These are phyloP conservation scores for Schizochytrium sp. DNA, from an alignment of 108 stramenopile genomes.

Conservation along the genomic window DNA sequence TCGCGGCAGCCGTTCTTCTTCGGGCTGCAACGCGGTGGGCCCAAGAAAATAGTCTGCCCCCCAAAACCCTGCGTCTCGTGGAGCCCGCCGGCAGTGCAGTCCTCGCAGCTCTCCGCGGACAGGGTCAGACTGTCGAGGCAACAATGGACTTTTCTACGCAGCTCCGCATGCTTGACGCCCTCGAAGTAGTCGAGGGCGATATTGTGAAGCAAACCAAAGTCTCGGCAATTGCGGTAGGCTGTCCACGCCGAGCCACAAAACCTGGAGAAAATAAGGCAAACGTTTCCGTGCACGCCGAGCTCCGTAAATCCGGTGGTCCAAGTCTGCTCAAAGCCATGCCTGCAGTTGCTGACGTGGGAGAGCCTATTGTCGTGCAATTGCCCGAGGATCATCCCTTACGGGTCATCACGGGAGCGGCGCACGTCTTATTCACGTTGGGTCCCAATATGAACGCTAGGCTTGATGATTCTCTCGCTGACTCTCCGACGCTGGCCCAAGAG, in stretches of 20 bases:
- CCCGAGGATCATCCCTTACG: not conserved
- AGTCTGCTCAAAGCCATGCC: too few species aligned
- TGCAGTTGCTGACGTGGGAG: not conserved
- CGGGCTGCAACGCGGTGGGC: not conserved
- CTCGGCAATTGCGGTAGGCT: not conserved
- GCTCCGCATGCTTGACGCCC: not conserved
- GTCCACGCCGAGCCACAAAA: not conserved
- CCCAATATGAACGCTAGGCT: not conserved
- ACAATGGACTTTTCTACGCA: not conserved
- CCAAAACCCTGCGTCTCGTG: not conserved
- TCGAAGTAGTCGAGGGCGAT: not conserved
- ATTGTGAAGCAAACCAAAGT: not conserved
- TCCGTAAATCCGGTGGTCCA: not conserved
- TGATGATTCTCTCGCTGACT: not conserved
- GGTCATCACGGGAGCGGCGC: not conserved
- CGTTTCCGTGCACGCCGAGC: not conserved
- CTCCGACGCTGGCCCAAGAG: not conserved
- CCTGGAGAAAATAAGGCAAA: not conserved
- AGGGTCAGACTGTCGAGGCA: not conserved
- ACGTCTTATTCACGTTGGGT: not conserved
- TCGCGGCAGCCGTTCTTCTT: not conserved
- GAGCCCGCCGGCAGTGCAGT: not conserved
- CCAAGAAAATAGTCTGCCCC: not conserved
- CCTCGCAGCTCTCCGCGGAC: not conserved
- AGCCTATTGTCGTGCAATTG: not conserved